Base-by-base conservation (phyloP, 768 basidiomycete species). In the Clitopilus passeckerianus region DNA sequence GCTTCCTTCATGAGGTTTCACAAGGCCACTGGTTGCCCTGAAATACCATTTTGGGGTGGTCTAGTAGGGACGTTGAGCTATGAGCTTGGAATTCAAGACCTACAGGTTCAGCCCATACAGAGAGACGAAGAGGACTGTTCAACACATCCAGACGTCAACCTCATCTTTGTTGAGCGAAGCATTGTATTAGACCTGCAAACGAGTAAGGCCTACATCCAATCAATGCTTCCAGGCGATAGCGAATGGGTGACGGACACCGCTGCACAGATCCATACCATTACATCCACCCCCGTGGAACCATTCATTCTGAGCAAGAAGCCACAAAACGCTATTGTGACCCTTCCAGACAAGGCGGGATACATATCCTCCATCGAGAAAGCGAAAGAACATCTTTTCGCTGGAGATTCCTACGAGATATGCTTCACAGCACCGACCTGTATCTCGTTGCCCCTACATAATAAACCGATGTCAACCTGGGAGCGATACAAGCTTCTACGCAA, bases 341-440 rank as follows among this genome's bases (percentile, higher is more conserved):
- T 87, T 41, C 89, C 90, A 0, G 78, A 85, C 63, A 80, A 81
- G 66, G 70, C 71, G 1, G 65, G 69, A 1, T 97, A 98, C 72
- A 82, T 88, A 30, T 71, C 80, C 24, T 82, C 82, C 16, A 93
- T 97, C 63, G 74, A 82, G 18, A 67, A 76, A 57, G 90, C 91
- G 12, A 86, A 93, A 67, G 86, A 91, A 58, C 79, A 81, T 61
- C 83, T 97, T 37, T 88, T 80, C 60, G 79, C 87, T 30, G 95
- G 95, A 2, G 90, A 97, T 68, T 92, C 92, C 1, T 98, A 98
- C 72, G 95, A 98, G 70, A 81, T 98, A 34, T 97, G 95, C 63
- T 76, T 97, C 33, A 97, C 95, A 1, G 88, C 89, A 5, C 83
- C 78, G 12, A 90, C 90, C 18, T 80, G 71, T 34, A 77, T 93